Evolutionary conservation across 257 asterid species (phyloP).

Genomic region (Solanum habrochaites): DNA sequence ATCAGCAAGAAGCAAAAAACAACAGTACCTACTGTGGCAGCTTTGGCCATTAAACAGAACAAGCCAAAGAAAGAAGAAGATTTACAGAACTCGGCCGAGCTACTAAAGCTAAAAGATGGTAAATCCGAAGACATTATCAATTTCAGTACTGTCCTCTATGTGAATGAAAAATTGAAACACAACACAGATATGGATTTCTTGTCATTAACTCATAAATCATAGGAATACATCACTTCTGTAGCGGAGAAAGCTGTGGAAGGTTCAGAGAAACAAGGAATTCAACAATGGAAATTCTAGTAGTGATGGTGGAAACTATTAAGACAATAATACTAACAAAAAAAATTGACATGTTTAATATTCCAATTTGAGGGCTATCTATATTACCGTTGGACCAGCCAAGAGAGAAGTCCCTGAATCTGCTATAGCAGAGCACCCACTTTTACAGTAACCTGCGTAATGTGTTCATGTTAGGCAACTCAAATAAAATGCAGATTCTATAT

Average conservation of each 20-base stretch:
- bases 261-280: not conserved
- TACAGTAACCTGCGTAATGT: conserved; percentile 50
- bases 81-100: not conserved
- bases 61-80: not conserved
- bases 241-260: not conserved
- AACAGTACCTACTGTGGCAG: not conserved
- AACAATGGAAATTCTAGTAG: not conserved
- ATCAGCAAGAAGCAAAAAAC: not conserved
- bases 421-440: conserved; percentile 86
- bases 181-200: not conserved
- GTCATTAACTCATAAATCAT: not conserved
- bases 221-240: not conserved
- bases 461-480: not conserved
- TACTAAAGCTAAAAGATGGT: not conserved
- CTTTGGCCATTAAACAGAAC: not conserved
- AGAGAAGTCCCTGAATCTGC: conserved; percentile 99
- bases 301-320: not conserved
- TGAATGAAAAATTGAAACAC: not conserved
- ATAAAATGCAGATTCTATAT: not conserved
- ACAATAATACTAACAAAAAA: not conserved
- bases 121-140: not conserved
- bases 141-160: not conserved
- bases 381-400: conserved; percentile 87
- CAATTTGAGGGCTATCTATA: not conserved
- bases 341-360: not conserved